A percentile compares a stretch with the other conserved stretches of the same genome.
These are phyloP conservation scores for Leccinum olivaceopallidum DNA, from an alignment of 768 basidiomycete species.

Conservation along the genomic window DNA sequence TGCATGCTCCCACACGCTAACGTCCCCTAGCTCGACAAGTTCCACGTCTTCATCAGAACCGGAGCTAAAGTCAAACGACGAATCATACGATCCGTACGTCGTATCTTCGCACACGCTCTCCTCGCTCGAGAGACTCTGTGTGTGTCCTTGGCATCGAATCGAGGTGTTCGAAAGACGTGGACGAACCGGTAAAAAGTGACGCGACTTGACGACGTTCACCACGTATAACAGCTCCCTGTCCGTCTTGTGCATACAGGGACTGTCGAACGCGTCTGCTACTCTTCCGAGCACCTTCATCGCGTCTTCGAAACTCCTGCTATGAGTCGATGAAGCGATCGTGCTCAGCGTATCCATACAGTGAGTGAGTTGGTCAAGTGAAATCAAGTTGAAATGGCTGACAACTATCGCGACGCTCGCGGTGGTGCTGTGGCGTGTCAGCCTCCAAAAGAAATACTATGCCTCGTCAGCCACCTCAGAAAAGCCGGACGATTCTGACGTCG, in stretches of 20 bases:
- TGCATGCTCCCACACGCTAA: conserved; percentile 16
- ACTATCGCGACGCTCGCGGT: too few relatives aligned
- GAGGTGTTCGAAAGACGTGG: background rate
- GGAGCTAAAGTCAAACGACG: conserved; percentile 11
- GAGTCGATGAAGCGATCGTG: background rate
- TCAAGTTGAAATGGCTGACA: conserved; percentile 2
- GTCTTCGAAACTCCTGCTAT: conserved; percentile 9
- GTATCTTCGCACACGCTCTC: conserved; percentile 12
- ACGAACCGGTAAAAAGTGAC: conserved; percentile 23
- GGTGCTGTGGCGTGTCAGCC: conserved; percentile 18
- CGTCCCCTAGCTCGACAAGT: conserved; percentile 14
- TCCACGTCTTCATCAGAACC: conserved; percentile 24
- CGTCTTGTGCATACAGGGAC: conserved; percentile 19
- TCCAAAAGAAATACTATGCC: background rate
- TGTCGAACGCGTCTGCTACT: conserved; percentile 33
- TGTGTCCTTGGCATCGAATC: background rate
- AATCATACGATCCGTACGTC: conserved; percentile 5
- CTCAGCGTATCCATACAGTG: conserved; percentile 8
- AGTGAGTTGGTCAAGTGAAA: background rate
- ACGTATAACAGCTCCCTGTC: conserved; percentile 23
- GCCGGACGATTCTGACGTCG: background rate
- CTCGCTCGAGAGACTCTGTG: conserved; percentile 21
- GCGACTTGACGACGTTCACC: conserved; percentile 27
- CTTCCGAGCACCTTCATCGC: conserved; percentile 26
- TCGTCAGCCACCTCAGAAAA: conserved; percentile 12